Evolutionary conservation across 75 land plant species (phyloP).

Genomic region (Adiantum capillusveneris): DNA sequence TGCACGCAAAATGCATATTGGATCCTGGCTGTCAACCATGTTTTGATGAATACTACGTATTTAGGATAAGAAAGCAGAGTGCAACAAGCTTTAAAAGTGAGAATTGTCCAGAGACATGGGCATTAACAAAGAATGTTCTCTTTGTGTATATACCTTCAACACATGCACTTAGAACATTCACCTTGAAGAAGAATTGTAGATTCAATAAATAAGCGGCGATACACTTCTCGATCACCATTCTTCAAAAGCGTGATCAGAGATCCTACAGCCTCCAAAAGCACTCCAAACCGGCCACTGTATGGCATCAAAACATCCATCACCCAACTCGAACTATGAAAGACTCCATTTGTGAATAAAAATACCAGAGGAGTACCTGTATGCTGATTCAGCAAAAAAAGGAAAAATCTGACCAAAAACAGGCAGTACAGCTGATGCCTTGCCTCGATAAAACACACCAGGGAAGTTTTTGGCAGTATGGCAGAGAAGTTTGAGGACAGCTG

Average conservation of each 20-base stretch:
- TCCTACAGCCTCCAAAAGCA: slow-evolving; percentile 73
- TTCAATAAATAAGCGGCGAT: slow-evolving; percentile 64
- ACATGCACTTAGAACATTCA: no score
- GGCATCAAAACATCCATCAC: no score
- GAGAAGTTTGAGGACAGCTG: slow-evolving; percentile 81
- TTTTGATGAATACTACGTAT: no score
- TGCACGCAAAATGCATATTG: no score
- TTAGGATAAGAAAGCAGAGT: no score
- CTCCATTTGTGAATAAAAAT: no score
- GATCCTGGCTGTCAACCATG: no score
- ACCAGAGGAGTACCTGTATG: slow-evolving; percentile 50
- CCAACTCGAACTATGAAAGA: no score
- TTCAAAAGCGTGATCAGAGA: slow-evolving; percentile 72
- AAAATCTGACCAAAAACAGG: slow-evolving; percentile 78
- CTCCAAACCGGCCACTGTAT: slow-evolving; percentile 55
- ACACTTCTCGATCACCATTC: slow-evolving; percentile 67
- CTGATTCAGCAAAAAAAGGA: slow-evolving; percentile 87
- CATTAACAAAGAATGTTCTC: no score
- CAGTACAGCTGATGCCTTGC: slow-evolving; percentile 60
- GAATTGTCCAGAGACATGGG: no score
- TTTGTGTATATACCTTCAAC: no score
- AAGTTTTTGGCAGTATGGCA: slow-evolving; percentile 67
- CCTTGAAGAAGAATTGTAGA: slow-evolving; percentile 64
- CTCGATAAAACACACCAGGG: slow-evolving; percentile 83
- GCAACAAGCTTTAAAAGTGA: no score